phyloP scores from a whole-genome alignment of 2,329 filamentous ascomycete genomes.

The Aspergillus candidus region DNA sequence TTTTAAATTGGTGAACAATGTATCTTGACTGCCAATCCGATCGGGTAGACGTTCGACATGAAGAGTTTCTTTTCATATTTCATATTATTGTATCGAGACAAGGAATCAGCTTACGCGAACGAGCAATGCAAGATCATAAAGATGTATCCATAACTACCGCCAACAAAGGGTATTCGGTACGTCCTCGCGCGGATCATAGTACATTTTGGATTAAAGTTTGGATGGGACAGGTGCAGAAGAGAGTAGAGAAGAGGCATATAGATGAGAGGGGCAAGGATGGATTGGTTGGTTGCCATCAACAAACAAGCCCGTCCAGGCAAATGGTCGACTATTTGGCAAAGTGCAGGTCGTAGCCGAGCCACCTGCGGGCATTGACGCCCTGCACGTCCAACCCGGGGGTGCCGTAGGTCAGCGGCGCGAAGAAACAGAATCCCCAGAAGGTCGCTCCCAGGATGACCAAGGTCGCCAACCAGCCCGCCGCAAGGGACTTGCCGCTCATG shows the following conservation, averaged over 20 bases:
- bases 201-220: too few species aligned
- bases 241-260: background rate
- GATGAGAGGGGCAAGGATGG: too few species aligned
- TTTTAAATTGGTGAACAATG: background rate
- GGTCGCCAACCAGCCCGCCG: conserved; percentile 72
- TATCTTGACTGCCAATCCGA: too few species aligned
- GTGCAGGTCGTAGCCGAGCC: conserved; percentile 94
- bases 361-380: conserved; percentile 78
- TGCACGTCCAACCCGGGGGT: conserved; percentile 78
- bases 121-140: too few species aligned
- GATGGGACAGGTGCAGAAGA: background rate
- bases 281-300: too few species aligned
- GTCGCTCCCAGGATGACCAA: conserved; percentile 62
- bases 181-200: too few species aligned
- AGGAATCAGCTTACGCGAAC: too few species aligned
- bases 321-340: conserved; percentile 75
- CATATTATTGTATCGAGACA: too few species aligned
- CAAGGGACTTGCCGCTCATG: conserved; percentile 69
- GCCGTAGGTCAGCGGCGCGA: conserved; percentile 90
- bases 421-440: conserved; percentile 81
- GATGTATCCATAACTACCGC: too few species aligned
- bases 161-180: too few species aligned
- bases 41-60: too few species aligned
- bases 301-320: background rate
- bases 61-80: too few species aligned